Conservation (phyloP, 768 basidiomycete genomes). For the Russula ochroleuca region DNA sequence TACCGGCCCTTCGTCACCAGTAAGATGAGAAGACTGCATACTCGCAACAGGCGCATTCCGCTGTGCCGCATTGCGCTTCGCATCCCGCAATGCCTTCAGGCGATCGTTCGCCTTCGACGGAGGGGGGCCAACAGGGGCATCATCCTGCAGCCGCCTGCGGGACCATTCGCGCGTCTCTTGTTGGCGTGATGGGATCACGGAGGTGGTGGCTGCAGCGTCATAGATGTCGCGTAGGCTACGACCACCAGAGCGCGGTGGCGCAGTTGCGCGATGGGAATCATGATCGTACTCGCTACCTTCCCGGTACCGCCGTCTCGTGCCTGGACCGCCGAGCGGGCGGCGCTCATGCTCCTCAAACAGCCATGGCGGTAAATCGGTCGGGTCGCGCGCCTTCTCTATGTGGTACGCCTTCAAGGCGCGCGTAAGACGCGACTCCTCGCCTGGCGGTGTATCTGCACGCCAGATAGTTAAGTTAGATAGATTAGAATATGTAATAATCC, state of each 20-base stretch:
- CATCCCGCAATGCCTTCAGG: constrained; percentile 49
- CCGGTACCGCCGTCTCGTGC: constrained; percentile 26
- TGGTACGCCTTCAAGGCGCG: constrained; percentile 68
- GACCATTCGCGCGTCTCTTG: background rate
- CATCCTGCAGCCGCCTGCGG: constrained; percentile 13
- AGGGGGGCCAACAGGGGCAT: constrained; percentile 24
- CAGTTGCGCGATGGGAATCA: constrained; percentile 21
- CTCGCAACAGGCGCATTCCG: background rate
- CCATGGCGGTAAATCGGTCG: constrained; percentile 60
- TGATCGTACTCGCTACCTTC: constrained; percentile 20
- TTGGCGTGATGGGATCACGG: background rate
- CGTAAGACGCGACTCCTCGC: constrained; percentile 55
- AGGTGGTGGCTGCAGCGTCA: constrained; percentile 31
- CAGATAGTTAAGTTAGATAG: background rate
- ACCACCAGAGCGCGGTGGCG: constrained; percentile 21
- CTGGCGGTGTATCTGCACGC: constrained; percentile 45
- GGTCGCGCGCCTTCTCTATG: constrained; percentile 53
- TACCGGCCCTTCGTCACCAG: background rate
- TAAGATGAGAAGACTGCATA: too few species aligned
- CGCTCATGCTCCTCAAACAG: constrained; percentile 58
- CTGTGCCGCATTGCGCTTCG: constrained; percentile 38
- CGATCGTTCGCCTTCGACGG: constrained; percentile 44
- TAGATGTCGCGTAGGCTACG: constrained; percentile 41
- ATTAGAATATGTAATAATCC: background rate
- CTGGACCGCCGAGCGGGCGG: constrained; percentile 30